phyloP scores from a whole-genome alignment of 2,329 filamentous ascomycete species.

The Alternaria metachromatica region DNA sequence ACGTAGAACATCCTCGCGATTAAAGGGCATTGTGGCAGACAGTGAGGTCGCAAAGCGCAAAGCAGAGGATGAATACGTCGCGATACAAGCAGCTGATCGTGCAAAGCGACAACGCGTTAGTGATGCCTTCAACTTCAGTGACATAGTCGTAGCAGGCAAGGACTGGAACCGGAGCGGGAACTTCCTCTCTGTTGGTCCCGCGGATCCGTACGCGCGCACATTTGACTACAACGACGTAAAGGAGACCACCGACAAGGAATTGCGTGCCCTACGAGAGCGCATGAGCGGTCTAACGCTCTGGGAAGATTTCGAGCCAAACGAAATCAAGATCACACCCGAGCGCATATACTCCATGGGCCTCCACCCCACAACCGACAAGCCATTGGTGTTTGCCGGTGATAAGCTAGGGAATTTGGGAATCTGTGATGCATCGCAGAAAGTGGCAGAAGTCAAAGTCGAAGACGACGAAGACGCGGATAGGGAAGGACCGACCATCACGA shows the following conservation, averaged over 20 bases:
- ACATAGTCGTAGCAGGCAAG: constrained; percentile 81
- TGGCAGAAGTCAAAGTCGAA: constrained; percentile 59
- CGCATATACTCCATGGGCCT: constrained; percentile 78
- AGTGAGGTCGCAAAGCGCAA: constrained; percentile 73
- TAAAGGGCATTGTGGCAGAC: constrained; percentile 69
- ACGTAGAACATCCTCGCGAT: constrained; percentile 66
- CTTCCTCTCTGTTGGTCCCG: constrained; percentile 71
- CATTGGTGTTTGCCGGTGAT: constrained; percentile 90
- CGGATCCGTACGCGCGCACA: constrained; percentile 81
- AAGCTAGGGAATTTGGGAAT: constrained; percentile 91
- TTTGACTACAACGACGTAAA: constrained; percentile 85
- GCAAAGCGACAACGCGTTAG: constrained; percentile 70
- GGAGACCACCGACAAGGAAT: constrained; percentile 76
- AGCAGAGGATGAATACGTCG: constrained; percentile 68
- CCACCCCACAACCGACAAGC: constrained; percentile 85
- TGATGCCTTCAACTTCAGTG: constrained; percentile 73
- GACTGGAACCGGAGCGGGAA: constrained; percentile 73
- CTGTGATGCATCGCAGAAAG: constrained; percentile 82
- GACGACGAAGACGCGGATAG: constrained; percentile 70
- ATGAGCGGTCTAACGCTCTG: constrained; percentile 83
- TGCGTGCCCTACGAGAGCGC: constrained; percentile 74
- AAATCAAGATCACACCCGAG: constrained; percentile 46
- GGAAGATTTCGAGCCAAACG: constrained; percentile 79
- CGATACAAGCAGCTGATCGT: constrained; percentile 62
- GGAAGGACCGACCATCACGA: constrained; percentile 79